Percentiles rank a stretch among this genome's conserved stretches.
Conservation (phyloP, 2,329 filamentous ascomycete species). For the Magnaporthiopsis incrustans region DNA sequence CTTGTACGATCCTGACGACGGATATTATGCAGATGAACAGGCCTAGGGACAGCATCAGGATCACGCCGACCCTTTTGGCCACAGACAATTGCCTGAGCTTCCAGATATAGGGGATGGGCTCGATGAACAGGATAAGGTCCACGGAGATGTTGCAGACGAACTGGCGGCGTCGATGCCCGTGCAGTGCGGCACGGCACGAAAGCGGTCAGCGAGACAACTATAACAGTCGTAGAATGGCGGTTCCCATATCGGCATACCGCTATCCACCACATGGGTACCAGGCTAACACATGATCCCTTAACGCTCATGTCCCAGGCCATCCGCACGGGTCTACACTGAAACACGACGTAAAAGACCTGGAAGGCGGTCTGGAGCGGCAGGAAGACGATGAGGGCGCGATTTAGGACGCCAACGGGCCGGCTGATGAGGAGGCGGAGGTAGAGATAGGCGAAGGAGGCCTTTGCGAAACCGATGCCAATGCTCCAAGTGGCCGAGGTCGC, state of each 20-base stretch:
- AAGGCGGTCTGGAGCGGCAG: slow-evolving; percentile 8
- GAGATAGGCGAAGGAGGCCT: slow-evolving; percentile 11
- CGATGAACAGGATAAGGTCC: slow-evolving; percentile 11
- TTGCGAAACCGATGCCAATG: slow-evolving; percentile 7
- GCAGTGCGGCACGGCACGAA: too few species aligned
- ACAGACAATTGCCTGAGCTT: slow-evolving; percentile 10
- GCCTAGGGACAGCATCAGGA: slow-evolving; percentile 11
- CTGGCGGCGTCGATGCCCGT: neutral
- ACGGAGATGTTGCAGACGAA: slow-evolving; percentile 12
- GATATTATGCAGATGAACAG: slow-evolving; percentile 4
- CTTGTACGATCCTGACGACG: neutral
- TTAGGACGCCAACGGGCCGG: slow-evolving; percentile 3
- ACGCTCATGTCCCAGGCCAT: slow-evolving; percentile 8
- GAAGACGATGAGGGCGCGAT: slow-evolving; percentile 9
- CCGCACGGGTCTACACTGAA: slow-evolving; percentile 10
- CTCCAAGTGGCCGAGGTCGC: slow-evolving; percentile 8
- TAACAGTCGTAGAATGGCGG: too few species aligned
- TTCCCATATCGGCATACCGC: neutral
- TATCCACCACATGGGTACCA: slow-evolving; percentile 9
- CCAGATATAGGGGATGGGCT: slow-evolving; percentile 14
- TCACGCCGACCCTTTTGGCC: slow-evolving; percentile 10
- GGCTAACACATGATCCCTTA: slow-evolving; percentile 6
- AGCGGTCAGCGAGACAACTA: too few species aligned
- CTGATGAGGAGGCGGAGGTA: slow-evolving; percentile 12
- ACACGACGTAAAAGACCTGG: slow-evolving; percentile 7